phyloP scores from a whole-genome alignment of 805 yeast genomes.

The Wickerhamomyces strasburgensis region DNA sequence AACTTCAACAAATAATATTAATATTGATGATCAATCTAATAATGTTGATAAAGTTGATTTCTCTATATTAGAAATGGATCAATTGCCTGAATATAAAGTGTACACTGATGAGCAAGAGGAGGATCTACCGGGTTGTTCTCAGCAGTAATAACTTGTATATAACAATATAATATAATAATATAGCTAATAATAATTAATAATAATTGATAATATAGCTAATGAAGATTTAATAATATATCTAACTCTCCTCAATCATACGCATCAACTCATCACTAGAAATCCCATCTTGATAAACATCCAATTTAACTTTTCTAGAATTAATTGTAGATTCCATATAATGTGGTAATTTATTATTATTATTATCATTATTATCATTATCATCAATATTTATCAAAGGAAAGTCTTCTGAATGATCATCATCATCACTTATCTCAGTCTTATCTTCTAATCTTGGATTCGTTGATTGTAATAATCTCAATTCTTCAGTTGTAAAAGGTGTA shows the following conservation, averaged over 20 bases:
- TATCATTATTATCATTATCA: conserved; percentile 24
- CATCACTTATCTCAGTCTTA: conserved; percentile 4
- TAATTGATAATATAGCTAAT: neutral
- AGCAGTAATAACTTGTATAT: no score
- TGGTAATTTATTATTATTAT: conserved; percentile 10
- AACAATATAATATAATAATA: no score
- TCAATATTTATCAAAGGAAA: conserved; percentile 25
- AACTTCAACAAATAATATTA: conserved; percentile 24
- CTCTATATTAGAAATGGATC: conserved; percentile 5
- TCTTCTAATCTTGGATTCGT: conserved; percentile 19
- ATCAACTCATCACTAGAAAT: conserved; percentile 19
- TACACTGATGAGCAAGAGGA: conserved; percentile 15
- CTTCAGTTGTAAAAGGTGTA: conserved; percentile 34
- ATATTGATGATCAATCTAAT: conserved; percentile 25
- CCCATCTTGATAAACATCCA: conserved; percentile 17
- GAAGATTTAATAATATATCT: neutral
- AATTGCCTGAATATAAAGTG: conserved; percentile 7
- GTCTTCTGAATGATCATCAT: conserved; percentile 13
- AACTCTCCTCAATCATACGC: conserved; percentile 9
- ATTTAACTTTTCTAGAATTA: conserved; percentile 9
- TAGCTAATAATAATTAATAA: neutral
- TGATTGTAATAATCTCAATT: conserved; percentile 25
- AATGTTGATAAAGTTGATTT: conserved; percentile 19
- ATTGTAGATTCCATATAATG: conserved; percentile 26
- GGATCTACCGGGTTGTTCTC: conserved; percentile 35